Base-by-base conservation (phyloP, 2,329 filamentous ascomycete genomes). In the Epichloe sibirici region DNA sequence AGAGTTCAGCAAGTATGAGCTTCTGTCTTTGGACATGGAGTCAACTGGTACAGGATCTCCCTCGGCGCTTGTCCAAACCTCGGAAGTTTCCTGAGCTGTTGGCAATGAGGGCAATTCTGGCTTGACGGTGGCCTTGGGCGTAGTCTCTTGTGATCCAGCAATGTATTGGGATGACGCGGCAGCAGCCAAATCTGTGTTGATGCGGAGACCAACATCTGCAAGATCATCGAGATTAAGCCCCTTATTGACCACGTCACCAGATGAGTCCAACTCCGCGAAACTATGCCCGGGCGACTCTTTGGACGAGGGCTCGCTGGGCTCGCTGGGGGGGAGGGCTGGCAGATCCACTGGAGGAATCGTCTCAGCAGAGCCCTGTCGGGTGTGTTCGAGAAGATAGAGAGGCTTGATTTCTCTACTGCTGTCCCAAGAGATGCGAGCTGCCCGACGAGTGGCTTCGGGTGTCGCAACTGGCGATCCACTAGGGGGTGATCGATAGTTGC, bases 331-430 rank as follows among this genome's bases (percentile, higher is more conserved):
- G 13, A 82, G 67, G 31, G 74, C 75, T 6, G 80, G 78, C 2
- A 81, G 65, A 3, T 70, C 61, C 43, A 55, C 54, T 12, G 53
- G 55, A 1, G 74, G 63, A 28, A 66, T 57, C 23, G 63, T 59
- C 31, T 66, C 63, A 3, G 61, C 59, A 5, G 67, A 61, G 44
- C 66, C 66, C 43, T 72, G 69, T 8, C 73, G 70, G 3, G 71
- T 72, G 57, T 71, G 82, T 65, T 94, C 87, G 6, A 95, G 80
- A 23, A 95, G 81, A 67, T 87, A 91, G 8, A 96, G 71, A 0
- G 90, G 90, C 58, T 86, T 83, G 61, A 90, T 84, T 63, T 93
- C 88, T 51, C 78, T 78, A 17, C 75, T 76, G 57, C 69, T 79
- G 45, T 82, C 80, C 80, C 80, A 83, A 0, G 79, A 83, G 12